Base-by-base conservation (phyloP, 2,329 filamentous ascomycete genomes). In the Cryphonectria carpinicola region DNA sequence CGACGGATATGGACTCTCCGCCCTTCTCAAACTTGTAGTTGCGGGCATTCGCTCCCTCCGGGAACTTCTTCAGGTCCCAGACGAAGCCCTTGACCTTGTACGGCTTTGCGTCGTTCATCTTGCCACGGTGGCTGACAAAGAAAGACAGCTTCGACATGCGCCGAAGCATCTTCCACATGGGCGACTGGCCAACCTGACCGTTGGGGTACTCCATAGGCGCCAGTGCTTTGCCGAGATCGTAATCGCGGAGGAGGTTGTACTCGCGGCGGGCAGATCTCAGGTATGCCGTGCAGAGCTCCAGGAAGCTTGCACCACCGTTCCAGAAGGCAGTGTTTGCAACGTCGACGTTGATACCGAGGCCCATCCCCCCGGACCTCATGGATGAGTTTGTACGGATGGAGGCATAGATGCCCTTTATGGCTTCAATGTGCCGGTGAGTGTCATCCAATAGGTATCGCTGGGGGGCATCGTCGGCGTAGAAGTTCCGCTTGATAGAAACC, bases 241-340 rank as follows among this genome's bases (percentile, higher is more conserved):
- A 2, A 13, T 46, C 60, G 46, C 39, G 54, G 4, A 52, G 75
- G 14, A 70, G 68, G 3, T 70, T 69, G 70, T 73, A 76, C 41
- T 76, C 74, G 62, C 78, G 77, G 41, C 75, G 72, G 8, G 72
- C 66, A 14, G 68, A 70, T 46, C 70, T 66, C 3, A 81, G 66
- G 0, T 74, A 74, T 52, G 78, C 78, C n/a, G 75, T 72, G 0
- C 78, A 78, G 2, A 87, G 70, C 3, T 81, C 75, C 25, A 82
- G 80, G 5, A 88, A 66, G 0, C 77, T 77, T 62, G 82, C 80
- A 1, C 77, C 73, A 0, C 77, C 80, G 0, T 81, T 86, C 92
- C 93, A 98, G 82, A 99, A 99, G 17, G 92, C 93, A 0, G 93
- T 93, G 78, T 98, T 97, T 70, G 95, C 92, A 41, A 97, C 92